Conservation (phyloP, 306 rosid genomes). For the Vigna radiata region DNA sequence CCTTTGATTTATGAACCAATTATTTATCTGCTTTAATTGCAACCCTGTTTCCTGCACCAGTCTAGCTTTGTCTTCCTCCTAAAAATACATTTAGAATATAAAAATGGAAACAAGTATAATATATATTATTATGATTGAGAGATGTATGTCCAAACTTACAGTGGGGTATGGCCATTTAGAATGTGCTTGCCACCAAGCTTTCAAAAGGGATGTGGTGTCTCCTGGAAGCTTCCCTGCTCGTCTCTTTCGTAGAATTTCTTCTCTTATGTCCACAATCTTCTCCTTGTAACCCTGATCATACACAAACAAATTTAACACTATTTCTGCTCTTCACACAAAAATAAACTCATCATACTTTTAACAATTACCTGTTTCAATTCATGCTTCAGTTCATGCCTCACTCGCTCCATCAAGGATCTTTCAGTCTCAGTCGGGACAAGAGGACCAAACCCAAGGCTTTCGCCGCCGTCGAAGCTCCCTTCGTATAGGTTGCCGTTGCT, state of each 20-base stretch:
- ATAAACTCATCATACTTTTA: too few relatives aligned
- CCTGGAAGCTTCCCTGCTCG: slow-evolving; percentile 98
- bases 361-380: slow-evolving; percentile 73
- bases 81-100: not conserved
- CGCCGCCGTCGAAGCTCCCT: slow-evolving; percentile 68
- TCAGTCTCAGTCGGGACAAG: slow-evolving; percentile 90
- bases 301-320: not conserved
- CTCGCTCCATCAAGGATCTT: slow-evolving; percentile 93
- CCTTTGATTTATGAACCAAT: slow-evolving; percentile 64
- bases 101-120: too few relatives aligned
- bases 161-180: slow-evolving; percentile 99
- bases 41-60: slow-evolving; percentile 94
- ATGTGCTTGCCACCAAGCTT: slow-evolving; percentile 98
- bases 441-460: slow-evolving; percentile 84
- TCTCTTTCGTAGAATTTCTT: slow-evolving; percentile 92
- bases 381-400: slow-evolving; percentile 85
- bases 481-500: slow-evolving; percentile 72
- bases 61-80: slow-evolving; percentile 96
- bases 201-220: slow-evolving; percentile 90
- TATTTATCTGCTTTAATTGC: slow-evolving; percentile 75
- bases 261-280: slow-evolving; percentile 89
- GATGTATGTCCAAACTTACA: slow-evolving; percentile 49
- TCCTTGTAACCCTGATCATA: slow-evolving; percentile 85
- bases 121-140: not conserved
- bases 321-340: too few relatives aligned